These are phyloP conservation scores for Alternaria consortialis DNA, from an alignment of 2,329 filamentous ascomycete genomes.

Conservation along the genomic window DNA sequence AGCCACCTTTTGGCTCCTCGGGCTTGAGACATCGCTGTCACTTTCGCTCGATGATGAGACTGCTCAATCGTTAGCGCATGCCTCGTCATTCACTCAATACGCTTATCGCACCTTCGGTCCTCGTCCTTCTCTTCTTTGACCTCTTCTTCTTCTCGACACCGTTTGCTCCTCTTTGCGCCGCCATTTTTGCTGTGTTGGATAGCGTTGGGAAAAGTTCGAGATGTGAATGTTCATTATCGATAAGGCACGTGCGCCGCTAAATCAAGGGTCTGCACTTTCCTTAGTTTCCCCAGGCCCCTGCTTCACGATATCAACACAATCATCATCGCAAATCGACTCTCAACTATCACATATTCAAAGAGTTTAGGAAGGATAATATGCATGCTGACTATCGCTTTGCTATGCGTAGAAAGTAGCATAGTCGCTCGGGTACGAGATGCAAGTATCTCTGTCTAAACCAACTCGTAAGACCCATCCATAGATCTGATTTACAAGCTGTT, in stretches of 20 bases:
- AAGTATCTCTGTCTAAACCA: background rate
- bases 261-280: conserved; percentile 8
- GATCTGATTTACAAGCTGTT: conserved; percentile 15
- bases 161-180: conserved; percentile 26
- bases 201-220: conserved; percentile 28
- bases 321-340: background rate
- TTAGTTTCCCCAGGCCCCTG: background rate
- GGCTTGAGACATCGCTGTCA: conserved; percentile 39
- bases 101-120: conserved; percentile 36
- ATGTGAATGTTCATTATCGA: conserved; percentile 36
- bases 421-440: background rate
- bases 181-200: conserved; percentile 30
- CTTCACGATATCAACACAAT: background rate
- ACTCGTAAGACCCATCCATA: background rate
- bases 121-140: conserved; percentile 41
- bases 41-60: conserved; percentile 45
- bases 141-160: conserved; percentile 35
- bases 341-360: background rate
- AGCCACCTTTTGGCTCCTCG: conserved; percentile 19
- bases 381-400: background rate
- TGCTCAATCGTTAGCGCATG: conserved; percentile 22
- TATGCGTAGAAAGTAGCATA: background rate
- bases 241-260: conserved; percentile 20
- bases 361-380: background rate
- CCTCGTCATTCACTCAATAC: background rate